These are phyloP conservation scores for Sporisorium sorghi DNA, from an alignment of 1,284 basidiomycete species.

Conservation along the genomic window DNA sequence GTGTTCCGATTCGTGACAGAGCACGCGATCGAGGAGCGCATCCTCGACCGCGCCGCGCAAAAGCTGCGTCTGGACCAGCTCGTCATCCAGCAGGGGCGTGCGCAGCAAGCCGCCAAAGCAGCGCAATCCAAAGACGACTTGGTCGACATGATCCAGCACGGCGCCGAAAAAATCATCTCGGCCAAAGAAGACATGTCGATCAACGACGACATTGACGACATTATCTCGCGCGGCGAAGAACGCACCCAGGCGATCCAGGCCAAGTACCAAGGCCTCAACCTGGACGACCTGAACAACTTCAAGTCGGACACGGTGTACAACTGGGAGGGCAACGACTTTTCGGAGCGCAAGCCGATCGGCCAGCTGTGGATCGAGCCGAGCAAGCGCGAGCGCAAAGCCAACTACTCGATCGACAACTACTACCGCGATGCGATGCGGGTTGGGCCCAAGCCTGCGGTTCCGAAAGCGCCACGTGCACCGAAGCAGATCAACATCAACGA, in stretches of 20 bases:
- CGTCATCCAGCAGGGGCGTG: conserved; percentile 94
- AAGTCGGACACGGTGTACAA: conserved; percentile 83
- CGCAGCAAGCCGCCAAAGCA: conserved; percentile 73
- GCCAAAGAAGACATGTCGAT: conserved; percentile 75
- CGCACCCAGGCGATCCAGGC: conserved; percentile 87
- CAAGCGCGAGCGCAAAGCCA: conserved; percentile 91
- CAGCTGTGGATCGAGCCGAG: conserved; percentile 82
- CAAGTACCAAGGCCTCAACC: conserved; percentile 91
- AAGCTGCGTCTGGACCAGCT: conserved; percentile 95
- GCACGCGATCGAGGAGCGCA: conserved; percentile 94
- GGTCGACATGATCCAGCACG: conserved; percentile 97
- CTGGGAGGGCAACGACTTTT: conserved; percentile 97
- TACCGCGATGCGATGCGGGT: conserved; percentile 92
- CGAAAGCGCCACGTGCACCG: conserved; percentile 86
- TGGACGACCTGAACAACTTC: conserved; percentile 97
- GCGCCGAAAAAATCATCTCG: conserved; percentile 96
- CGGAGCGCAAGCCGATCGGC: conserved; percentile 74
- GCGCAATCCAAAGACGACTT: conserved; percentile 96
- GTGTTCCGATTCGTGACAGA: conserved; percentile 98
- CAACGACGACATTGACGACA: conserved; percentile 92
- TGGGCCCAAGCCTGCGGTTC: conserved; percentile 77
- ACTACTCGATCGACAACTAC: conserved; percentile 82
- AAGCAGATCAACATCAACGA: conserved; percentile 93
- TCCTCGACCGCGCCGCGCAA: conserved; percentile 94
- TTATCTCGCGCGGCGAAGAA: conserved; percentile 83